Evolutionary conservation across 2,329 filamentous ascomycete genomes (phyloP).

Genomic region (Penicillium sp.): DNA sequence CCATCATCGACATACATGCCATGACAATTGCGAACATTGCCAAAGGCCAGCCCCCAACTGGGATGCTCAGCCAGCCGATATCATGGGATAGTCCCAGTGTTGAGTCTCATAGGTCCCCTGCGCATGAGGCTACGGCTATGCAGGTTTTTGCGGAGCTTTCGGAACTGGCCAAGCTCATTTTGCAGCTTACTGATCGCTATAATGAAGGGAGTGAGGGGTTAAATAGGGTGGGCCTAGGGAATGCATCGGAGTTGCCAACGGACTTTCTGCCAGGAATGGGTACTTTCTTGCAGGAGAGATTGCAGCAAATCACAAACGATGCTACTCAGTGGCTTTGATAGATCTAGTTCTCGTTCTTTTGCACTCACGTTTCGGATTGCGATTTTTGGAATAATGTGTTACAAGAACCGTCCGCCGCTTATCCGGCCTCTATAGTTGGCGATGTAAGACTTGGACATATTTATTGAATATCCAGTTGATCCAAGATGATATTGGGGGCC

Average conservation of each 20-base stretch:
- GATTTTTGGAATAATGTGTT: not conserved
- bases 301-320: slow-evolving; percentile 1
- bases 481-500: not conserved
- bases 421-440: not conserved
- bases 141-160: slow-evolving; percentile 9
- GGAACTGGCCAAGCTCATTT: slow-evolving; percentile 8
- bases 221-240: not conserved
- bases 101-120: not conserved
- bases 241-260: not conserved
- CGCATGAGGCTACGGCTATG: not conserved
- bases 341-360: not conserved
- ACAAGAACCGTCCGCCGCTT: not conserved
- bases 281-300: not conserved
- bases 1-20: slow-evolving; percentile 6
- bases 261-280: not conserved
- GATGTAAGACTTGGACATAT: not conserved
- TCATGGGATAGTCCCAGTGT: not conserved
- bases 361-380: not conserved
- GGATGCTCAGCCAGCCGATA: not conserved
- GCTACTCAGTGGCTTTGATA: not conserved
- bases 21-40: not conserved
- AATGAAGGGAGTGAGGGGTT: not conserved
- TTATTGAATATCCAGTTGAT: not conserved
- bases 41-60: not conserved
- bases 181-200: slow-evolving; percentile 11